These are phyloP conservation scores for Pseudogymnoascus pannorum DNA, from an alignment of 2,329 filamentous ascomycete genomes.

Conservation along the genomic window DNA sequence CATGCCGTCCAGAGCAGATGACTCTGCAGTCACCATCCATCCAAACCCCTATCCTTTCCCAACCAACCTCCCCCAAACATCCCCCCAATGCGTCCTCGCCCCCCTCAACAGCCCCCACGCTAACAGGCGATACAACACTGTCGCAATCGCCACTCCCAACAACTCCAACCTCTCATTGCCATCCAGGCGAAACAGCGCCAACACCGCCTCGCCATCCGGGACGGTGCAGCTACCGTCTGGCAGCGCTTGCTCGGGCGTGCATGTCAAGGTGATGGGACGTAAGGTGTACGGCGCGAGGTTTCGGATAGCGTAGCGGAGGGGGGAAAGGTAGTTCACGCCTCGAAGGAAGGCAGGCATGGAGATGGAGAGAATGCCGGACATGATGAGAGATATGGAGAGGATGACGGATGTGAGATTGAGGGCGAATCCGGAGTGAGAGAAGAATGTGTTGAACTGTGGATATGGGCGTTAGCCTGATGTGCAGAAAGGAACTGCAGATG, in stretches of 20 bases:
- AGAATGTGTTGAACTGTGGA: slow-evolving; percentile 61
- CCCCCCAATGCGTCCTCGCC: slow-evolving; percentile 45
- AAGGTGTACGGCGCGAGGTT: slow-evolving; percentile 62
- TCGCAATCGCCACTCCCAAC: slow-evolving; percentile 53
- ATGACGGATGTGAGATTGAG: slow-evolving; percentile 66
- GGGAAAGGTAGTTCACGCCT: slow-evolving; percentile 64
- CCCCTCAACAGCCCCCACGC: slow-evolving; percentile 52
- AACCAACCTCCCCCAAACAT: slow-evolving; percentile 7
- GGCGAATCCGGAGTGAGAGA: slow-evolving; percentile 67
- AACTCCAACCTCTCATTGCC: slow-evolving; percentile 53
- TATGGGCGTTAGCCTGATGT: neutral
- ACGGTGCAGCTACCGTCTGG: slow-evolving; percentile 57
- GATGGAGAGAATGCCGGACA: slow-evolving; percentile 65
- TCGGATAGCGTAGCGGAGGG: slow-evolving; percentile 61
- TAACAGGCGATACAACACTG: slow-evolving; percentile 58
- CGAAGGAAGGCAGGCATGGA: slow-evolving; percentile 59
- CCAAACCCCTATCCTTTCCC: neutral
- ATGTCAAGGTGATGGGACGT: slow-evolving; percentile 54
- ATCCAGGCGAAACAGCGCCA: slow-evolving; percentile 60
- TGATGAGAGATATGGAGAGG: slow-evolving; percentile 61
- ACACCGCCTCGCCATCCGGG: slow-evolving; percentile 56
- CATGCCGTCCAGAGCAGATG: too few species aligned
- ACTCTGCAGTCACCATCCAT: neutral
- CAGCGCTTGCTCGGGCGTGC: slow-evolving; percentile 51
- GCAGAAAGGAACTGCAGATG: neutral